phyloP scores from a whole-genome alignment of 2,329 filamentous ascomycete genomes.

The Fusarium zealandicum region DNA sequence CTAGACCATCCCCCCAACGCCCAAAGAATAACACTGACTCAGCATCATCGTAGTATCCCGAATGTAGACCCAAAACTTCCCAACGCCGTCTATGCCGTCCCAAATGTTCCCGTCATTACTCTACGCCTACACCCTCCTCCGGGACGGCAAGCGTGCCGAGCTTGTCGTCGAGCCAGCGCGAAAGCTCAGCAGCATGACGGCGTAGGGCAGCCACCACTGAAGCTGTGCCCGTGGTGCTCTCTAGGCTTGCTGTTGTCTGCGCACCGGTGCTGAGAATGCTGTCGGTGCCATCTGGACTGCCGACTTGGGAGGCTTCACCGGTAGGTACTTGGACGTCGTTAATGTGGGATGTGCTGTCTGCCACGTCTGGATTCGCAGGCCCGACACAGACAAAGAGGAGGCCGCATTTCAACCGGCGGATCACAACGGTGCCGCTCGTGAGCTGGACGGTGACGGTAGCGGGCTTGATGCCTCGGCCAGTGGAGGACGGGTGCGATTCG shows the following conservation, averaged over 20 bases:
- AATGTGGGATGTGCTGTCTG: slow-evolving; percentile 22
- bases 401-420: slow-evolving; percentile 64
- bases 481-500: slow-evolving; percentile 26
- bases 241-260: slow-evolving; percentile 52
- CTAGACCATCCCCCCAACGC: slow-evolving; percentile 34
- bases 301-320: slow-evolving; percentile 47
- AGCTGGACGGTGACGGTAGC: slow-evolving; percentile 65
- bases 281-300: slow-evolving; percentile 53
- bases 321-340: slow-evolving; percentile 35
- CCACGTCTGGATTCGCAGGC: slow-evolving; percentile 47
- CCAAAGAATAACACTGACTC: slow-evolving; percentile 15
- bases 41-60: slow-evolving; percentile 18
- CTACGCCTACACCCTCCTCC: slow-evolving; percentile 56
- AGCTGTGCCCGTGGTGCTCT: slow-evolving; percentile 50
- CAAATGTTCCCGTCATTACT: slow-evolving; percentile 27
- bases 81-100: slow-evolving; percentile 38
- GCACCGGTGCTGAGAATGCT: slow-evolving; percentile 56
- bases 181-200: slow-evolving; percentile 65
- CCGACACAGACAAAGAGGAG: slow-evolving; percentile 69
- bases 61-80: slow-evolving; percentile 12
- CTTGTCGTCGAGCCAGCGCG: slow-evolving; percentile 66
- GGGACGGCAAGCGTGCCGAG: slow-evolving; percentile 61
- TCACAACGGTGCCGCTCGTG: slow-evolving; percentile 64
- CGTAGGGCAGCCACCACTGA: slow-evolving; percentile 60
- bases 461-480: slow-evolving; percentile 43